These are phyloP conservation scores for Saussurea involucrata DNA, from an alignment of 129 eudicot species.

Conservation along the genomic window DNA sequence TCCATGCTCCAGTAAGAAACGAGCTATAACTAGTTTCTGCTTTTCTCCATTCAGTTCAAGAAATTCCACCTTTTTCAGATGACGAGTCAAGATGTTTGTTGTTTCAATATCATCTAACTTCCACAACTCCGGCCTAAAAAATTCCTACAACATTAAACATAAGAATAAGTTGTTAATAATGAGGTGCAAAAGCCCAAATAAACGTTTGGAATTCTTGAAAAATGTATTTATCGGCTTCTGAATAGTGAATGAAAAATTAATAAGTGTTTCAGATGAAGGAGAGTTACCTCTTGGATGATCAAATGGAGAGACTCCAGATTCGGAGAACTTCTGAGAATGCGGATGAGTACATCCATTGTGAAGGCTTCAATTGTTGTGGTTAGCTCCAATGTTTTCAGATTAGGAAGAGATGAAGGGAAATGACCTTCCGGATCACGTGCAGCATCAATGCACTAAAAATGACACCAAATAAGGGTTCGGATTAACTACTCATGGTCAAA, in stretches of 20 bases:
- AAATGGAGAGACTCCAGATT: slow-evolving; percentile 12
- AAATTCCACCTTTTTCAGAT: slow-evolving; percentile 19
- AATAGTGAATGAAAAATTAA: too few relatives aligned
- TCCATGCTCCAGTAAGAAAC: slow-evolving; percentile 12
- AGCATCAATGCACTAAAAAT: background rate
- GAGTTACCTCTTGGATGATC: slow-evolving; percentile 9
- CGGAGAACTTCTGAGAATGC: slow-evolving; percentile 2
- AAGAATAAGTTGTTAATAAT: background rate
- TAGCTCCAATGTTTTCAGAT: slow-evolving; percentile 19
- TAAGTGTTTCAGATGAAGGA: background rate
- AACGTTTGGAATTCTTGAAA: background rate
- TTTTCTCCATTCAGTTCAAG: slow-evolving; percentile 10
- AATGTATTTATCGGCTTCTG: too few relatives aligned
- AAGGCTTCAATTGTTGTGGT: background rate
- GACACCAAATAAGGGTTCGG: background rate
- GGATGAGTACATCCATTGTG: background rate
- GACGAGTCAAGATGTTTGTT: background rate
- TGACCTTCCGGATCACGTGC: background rate
- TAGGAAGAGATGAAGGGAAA: background rate
- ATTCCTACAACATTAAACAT: background rate
- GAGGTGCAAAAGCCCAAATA: too few relatives aligned
- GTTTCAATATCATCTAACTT: slow-evolving; percentile 2
- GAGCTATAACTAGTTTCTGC: background rate
- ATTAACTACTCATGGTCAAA: background rate
- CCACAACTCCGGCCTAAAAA: background rate